Evolutionary conservation across 2,329 filamentous ascomycete genomes (phyloP).

Genomic region (Monosporascus sp.): DNA sequence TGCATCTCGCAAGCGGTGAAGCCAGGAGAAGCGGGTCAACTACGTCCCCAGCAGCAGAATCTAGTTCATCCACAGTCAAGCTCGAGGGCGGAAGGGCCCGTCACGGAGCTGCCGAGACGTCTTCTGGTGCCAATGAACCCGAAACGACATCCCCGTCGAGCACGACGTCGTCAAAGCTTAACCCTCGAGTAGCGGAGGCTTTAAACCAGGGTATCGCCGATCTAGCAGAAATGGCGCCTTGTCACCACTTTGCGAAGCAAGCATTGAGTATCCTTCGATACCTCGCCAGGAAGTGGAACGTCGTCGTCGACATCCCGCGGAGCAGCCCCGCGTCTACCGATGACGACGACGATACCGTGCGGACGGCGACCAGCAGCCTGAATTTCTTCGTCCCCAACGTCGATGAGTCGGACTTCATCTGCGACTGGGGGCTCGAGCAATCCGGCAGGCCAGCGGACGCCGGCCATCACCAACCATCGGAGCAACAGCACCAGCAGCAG

Average conservation of each 20-base stretch:
- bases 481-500: constrained; percentile 6
- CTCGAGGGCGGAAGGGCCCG: constrained; percentile 9
- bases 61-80: constrained; percentile 17
- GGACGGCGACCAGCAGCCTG: constrained; percentile 46
- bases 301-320: constrained; percentile 42
- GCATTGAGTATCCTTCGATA: constrained; percentile 56
- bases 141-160: constrained; percentile 13
- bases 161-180: constrained; percentile 24
- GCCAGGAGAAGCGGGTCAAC: constrained; percentile 18
- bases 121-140: constrained; percentile 8
- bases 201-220: constrained; percentile 53
- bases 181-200: constrained; percentile 37
- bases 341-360: constrained; percentile 35
- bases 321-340: constrained; percentile 29
- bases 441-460: constrained; percentile 4
- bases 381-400: constrained; percentile 55
- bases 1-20: constrained; percentile 53
- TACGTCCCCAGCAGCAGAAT: constrained; percentile 14
- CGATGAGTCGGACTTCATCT: constrained; percentile 42
- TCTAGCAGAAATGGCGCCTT: constrained; percentile 56
- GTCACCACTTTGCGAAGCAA: constrained; percentile 57
- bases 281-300: constrained; percentile 54
- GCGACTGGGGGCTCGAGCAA: constrained; percentile 35
- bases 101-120: constrained; percentile 3
- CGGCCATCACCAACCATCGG: constrained; percentile 2